A percentile compares a stretch with the other conserved stretches of the same genome.
phyloP scores from a whole-genome alignment of 129 eudicot species.

The Flaveria trinervia region DNA sequence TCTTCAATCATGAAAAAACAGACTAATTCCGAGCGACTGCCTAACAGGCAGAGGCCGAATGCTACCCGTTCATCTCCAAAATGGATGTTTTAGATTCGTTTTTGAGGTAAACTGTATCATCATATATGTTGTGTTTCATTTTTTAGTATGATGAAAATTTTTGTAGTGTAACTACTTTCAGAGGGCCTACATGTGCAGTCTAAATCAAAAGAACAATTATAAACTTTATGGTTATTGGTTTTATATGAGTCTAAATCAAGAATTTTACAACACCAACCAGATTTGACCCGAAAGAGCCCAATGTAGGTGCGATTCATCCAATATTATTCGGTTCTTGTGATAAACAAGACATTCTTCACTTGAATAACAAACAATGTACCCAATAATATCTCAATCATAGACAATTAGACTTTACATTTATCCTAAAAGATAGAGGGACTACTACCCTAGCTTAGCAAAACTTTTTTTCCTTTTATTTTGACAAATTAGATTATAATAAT shows the following conservation, averaged over 20 bases:
- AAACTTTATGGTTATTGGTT: not conserved
- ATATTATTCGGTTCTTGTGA: constrained; percentile 10
- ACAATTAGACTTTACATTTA: too few species aligned
- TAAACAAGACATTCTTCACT: constrained; percentile 8
- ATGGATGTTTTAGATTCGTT: constrained; percentile 58
- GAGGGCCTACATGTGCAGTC: constrained; percentile 32
- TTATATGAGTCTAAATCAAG: constrained; percentile 1
- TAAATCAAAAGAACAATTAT: constrained; percentile 7
- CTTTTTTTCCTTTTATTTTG: too few species aligned
- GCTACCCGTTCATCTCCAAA: constrained; percentile 77
- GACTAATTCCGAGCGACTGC: constrained; percentile 52
- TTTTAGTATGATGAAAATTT: constrained; percentile 28
- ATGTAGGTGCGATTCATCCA: constrained; percentile 2
- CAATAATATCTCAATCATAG: too few species aligned
- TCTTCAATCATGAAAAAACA: constrained; percentile 95
- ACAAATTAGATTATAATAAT: too few species aligned
- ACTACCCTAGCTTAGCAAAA: too few species aligned
- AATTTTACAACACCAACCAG: not conserved
- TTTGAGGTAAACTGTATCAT: constrained; percentile 30
- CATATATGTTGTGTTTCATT: constrained; percentile 14
- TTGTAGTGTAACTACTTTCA: constrained; percentile 35
- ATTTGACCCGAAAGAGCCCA: constrained; percentile 11
- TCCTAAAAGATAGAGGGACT: too few species aligned
- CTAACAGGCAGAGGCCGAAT: constrained; percentile 46
- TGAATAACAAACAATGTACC: not conserved